These are phyloP conservation scores for Leptoxyphium fumago DNA, from an alignment of 2,329 filamentous ascomycete species.

Conservation along the genomic window DNA sequence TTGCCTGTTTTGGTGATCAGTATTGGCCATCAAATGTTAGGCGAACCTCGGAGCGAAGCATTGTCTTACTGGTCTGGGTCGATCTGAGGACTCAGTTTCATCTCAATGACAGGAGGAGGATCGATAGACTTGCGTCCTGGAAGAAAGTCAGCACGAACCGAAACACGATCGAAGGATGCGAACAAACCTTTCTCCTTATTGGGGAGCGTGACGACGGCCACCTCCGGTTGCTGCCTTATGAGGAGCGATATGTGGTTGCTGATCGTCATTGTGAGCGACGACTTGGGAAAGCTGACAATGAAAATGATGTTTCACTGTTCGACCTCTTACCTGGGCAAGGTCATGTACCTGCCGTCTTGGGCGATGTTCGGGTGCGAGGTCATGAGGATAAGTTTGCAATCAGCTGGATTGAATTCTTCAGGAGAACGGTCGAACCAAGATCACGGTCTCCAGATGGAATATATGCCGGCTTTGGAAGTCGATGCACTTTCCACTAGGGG, in stretches of 20 bases:
- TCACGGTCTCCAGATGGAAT: background rate
- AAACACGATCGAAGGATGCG: background rate
- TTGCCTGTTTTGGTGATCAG: slow-evolving; percentile 27
- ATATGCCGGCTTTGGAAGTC: too few relatives aligned
- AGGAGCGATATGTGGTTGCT: slow-evolving; percentile 43
- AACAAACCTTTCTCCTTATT: slow-evolving; percentile 58
- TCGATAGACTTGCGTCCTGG: slow-evolving; percentile 75
- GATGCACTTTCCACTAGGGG: too few relatives aligned
- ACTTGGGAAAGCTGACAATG: background rate
- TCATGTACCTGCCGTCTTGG: background rate
- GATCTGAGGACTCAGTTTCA: slow-evolving; percentile 34
- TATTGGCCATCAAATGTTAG: background rate
- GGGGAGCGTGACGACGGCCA: slow-evolving; percentile 48
- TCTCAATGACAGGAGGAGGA: slow-evolving; percentile 69
- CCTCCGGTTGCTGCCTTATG: slow-evolving; percentile 52
- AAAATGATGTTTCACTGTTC: too few relatives aligned
- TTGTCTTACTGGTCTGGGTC: slow-evolving; percentile 26
- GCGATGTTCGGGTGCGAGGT: background rate
- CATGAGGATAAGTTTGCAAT: background rate
- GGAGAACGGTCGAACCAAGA: background rate
- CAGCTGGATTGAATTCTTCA: background rate
- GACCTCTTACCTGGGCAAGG: background rate
- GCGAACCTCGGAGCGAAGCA: too few relatives aligned
- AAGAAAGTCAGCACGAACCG: background rate
- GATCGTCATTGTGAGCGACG: slow-evolving; percentile 3